Conservation (phyloP, 2,329 filamentous ascomycete genomes). For the Stachybotrys elegans region DNA sequence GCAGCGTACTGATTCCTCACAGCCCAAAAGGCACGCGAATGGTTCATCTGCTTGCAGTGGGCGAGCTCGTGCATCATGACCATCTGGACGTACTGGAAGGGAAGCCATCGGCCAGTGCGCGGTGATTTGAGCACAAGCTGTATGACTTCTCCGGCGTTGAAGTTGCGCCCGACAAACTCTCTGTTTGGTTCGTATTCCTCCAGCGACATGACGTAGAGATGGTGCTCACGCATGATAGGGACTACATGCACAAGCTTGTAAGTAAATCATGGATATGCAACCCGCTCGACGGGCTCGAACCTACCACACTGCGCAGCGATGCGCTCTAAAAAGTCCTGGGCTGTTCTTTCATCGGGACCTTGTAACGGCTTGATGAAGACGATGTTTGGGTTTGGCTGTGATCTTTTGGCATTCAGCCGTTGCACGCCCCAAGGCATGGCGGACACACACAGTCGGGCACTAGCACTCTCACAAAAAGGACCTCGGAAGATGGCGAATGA, state of each 20-base stretch:
- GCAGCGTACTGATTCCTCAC: conserved; percentile 69
- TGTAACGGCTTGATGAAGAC: conserved; percentile 80
- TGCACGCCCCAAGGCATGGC: conserved; percentile 73
- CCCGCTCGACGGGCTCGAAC: conserved; percentile 15
- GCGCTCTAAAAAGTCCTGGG: conserved; percentile 67
- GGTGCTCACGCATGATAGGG: conserved; percentile 65
- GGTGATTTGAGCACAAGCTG: conserved; percentile 75
- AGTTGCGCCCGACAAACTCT: conserved; percentile 84
- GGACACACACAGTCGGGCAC: too few relatives aligned
- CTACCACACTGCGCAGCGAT: conserved; percentile 75
- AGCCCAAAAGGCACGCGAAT: conserved; percentile 74
- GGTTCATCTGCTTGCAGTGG: conserved; percentile 90
- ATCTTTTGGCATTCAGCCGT: conserved; percentile 69
- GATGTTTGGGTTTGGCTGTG: conserved; percentile 72
- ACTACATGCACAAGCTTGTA: too few relatives aligned
- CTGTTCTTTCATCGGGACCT: conserved; percentile 55
- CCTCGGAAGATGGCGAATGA: too few relatives aligned
- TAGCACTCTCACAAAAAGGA: neutral
- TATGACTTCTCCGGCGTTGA: conserved; percentile 83
- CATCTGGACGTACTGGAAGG: conserved; percentile 82
- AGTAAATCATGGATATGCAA: too few relatives aligned
- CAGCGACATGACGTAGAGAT: conserved; percentile 61
- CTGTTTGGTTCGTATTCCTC: conserved; percentile 78
- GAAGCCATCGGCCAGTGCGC: conserved; percentile 64
- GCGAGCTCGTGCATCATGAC: conserved; percentile 93